Evolutionary conservation across 75 land plant genomes (phyloP).

Genomic region (Chamaecyparis obtusa): DNA sequence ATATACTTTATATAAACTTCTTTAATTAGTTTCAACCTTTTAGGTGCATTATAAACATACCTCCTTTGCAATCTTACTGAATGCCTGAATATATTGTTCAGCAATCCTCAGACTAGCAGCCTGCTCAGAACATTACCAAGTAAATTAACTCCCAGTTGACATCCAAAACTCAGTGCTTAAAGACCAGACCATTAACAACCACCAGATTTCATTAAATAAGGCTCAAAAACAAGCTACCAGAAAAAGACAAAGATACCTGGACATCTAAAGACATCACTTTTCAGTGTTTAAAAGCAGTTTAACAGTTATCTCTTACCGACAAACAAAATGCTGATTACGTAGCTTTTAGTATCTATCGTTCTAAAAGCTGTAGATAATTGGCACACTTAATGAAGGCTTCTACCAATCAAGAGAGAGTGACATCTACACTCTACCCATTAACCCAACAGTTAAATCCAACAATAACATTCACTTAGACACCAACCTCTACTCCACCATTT

Average conservation of each 20-base stretch:
- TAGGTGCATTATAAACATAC: slow-evolving; percentile 23
- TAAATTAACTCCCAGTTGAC: neutral
- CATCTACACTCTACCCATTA: neutral
- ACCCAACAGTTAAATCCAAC: neutral
- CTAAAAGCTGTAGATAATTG: neutral
- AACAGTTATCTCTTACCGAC: neutral
- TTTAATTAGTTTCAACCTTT: neutral
- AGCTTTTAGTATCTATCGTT: neutral
- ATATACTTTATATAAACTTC: neutral
- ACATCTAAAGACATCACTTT: neutral
- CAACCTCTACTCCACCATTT: slow-evolving; percentile 80
- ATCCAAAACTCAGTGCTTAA: neutral
- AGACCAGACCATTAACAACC: neutral
- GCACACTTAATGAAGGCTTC: neutral
- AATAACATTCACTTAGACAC: neutral
- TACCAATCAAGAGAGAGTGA: neutral
- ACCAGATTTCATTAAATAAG: neutral
- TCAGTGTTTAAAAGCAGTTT: neutral
- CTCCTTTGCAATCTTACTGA: slow-evolving; percentile 86
- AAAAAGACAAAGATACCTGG: neutral
- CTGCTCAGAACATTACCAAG: slow-evolving; percentile 28
- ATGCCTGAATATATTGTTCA: slow-evolving; percentile 86
- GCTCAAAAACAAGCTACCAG: neutral
- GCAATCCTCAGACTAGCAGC: slow-evolving; percentile 89
- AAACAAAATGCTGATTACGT: neutral